These are phyloP conservation scores for Ceratobasidium papillatum DNA, from an alignment of 1,284 basidiomycete species.

Conservation along the genomic window DNA sequence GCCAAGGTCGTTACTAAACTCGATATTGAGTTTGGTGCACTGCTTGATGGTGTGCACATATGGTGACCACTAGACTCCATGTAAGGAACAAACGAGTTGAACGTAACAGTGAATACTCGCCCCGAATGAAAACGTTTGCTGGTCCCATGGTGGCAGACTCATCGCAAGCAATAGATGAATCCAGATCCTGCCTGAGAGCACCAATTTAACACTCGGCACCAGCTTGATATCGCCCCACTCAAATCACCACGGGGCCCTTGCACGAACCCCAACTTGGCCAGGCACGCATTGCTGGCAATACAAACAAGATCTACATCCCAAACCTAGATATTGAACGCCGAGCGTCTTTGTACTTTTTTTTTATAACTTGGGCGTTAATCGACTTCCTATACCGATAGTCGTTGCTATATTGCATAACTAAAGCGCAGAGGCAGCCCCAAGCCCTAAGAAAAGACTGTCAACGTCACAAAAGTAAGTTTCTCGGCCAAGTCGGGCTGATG, in stretches of 20 bases:
- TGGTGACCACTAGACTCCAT: background rate
- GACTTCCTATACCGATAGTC: background rate
- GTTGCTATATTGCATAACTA: background rate
- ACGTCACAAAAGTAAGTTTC: background rate
- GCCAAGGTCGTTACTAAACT: constrained; percentile 6
- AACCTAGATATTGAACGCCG: background rate
- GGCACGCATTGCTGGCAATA: background rate
- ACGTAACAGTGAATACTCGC: background rate
- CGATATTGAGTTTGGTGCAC: constrained; percentile 2
- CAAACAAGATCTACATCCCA: background rate
- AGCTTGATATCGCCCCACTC: background rate
- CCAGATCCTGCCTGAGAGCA: background rate
- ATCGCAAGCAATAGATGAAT: background rate
- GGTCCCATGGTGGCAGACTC: constrained; percentile 29
- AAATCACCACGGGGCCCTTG: background rate
- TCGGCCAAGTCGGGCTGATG: background rate
- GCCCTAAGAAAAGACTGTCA: background rate
- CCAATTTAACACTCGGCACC: background rate
- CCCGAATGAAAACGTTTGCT: constrained; percentile 30
- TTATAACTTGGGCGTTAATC: background rate
- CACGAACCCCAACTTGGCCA: background rate
- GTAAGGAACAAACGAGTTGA: background rate
- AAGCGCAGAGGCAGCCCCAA: too few species aligned
- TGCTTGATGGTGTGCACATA: constrained; percentile 13
- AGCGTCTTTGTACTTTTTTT: background rate